A percentile compares a stretch with the other conserved stretches of the same genome.
phyloP scores from a whole-genome alignment of 306 rosid genomes.

The Cucurbita pepo region DNA sequence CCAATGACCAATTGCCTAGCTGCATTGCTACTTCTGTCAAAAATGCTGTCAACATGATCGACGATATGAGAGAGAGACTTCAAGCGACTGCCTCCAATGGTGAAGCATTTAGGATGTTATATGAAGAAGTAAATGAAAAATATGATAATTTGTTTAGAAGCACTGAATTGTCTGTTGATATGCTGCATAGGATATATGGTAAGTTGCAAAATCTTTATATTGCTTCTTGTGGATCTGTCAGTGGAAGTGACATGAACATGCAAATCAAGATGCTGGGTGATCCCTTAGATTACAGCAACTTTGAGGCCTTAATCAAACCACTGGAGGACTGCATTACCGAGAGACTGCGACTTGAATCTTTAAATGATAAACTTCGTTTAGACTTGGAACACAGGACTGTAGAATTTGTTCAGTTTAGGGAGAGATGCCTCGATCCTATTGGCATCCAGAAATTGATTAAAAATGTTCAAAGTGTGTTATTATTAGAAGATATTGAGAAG shows the following conservation, averaged over 20 bases:
- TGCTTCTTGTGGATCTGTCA: conserved; percentile 25
- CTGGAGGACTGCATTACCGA: conserved; percentile 31
- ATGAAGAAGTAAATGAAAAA: conserved; percentile 38
- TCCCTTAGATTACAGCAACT: conserved; percentile 44
- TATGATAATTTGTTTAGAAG: conserved; percentile 43
- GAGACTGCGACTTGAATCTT: conserved; percentile 47
- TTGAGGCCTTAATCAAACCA: conserved; percentile 31
- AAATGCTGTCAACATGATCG: conserved; percentile 45
- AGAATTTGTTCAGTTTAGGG: conserved; percentile 47
- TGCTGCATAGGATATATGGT: conserved; percentile 32
- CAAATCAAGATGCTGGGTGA: conserved; percentile 33
- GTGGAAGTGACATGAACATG: conserved; percentile 25
- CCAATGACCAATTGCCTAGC: conserved; percentile 13
- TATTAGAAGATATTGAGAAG: conserved; percentile 22
- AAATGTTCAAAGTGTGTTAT: conserved; percentile 39
- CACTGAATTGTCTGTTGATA: conserved; percentile 40
- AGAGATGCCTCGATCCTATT: conserved; percentile 39
- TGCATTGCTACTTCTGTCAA: conserved; percentile 35
- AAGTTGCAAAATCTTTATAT: conserved; percentile 38
- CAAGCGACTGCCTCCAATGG: conserved; percentile 36
- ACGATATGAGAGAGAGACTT: conserved; percentile 46
- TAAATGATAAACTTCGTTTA: conserved; percentile 31
- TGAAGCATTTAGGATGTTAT: conserved; percentile 25
- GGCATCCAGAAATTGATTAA: conserved; percentile 41
- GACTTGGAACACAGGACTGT: conserved; percentile 42